Base-by-base conservation (phyloP, 495 filamentous ascomycete genomes). In the Penicillium coprophilum region DNA sequence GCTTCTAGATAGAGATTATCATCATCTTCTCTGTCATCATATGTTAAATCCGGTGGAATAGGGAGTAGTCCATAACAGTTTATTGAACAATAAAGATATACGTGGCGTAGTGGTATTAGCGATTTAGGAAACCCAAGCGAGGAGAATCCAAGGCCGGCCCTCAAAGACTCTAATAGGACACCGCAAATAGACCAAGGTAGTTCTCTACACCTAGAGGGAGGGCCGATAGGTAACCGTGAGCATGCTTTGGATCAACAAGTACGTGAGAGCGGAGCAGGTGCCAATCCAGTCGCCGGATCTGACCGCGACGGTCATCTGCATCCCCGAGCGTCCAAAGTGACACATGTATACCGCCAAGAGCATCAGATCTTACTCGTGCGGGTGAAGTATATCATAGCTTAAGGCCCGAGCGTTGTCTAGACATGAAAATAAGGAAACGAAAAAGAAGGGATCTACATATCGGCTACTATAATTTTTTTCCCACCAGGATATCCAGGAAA, bases 181-280 rank as follows among this genome's bases (percentile, higher is more conserved):
- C 45, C 46, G 59, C 17, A 63, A 71, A 34, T 71, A 50, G 65
- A 70, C 59, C 0, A 71, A 70, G 45, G 62, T 71, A 55, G 50
- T 66, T 20, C 67, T 13, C 0, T 34, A 12, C 32, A 6, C 32
- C 13, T 34, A 40, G 57, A 60, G 50, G 46, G 58, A 66, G 41
- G 59, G 55, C 11, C 53, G 64, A 55, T 71, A 50, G 67, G 59
- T 60, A 19, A 62, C 69, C 11, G 57, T 61, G 44, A 69, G 66
- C 41, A 70, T 71, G 65, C 60, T 73, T 2, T 73, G 61, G 67
- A 49, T 70, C 7, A 61, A 61, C 10, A 70, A 58, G 13, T 64
- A 69, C 24, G 41, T 66, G 3, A 56, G 70, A 56, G 62, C 61
- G 47, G 63, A 68, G 58, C 55, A 68, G 55, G 57, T 69, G 3